Evolutionary conservation across 2,329 filamentous ascomycete genomes (phyloP).

Genomic region (Fulvia fulva): DNA sequence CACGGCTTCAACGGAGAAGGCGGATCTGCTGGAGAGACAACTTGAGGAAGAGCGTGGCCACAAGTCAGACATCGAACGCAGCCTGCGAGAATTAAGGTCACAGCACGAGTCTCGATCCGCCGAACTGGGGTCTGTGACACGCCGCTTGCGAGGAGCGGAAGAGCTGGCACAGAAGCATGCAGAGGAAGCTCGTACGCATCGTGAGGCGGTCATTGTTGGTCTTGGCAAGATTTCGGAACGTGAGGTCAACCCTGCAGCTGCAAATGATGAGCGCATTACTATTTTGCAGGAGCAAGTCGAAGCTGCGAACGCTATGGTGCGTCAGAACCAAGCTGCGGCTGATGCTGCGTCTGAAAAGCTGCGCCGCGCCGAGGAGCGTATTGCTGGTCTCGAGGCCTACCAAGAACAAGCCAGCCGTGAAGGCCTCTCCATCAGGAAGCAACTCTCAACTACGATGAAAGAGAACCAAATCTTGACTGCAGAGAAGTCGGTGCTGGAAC

Average conservation of each 20-base stretch:
- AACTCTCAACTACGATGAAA: constrained; percentile 77
- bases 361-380: constrained; percentile 88
- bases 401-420: constrained; percentile 96
- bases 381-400: constrained; percentile 92
- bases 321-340: constrained; percentile 84
- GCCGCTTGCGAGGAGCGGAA: constrained; percentile 78
- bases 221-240: constrained; percentile 67
- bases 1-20: constrained; percentile 72
- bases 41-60: constrained; percentile 77
- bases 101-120: constrained; percentile 77
- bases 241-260: constrained; percentile 48
- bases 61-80: constrained; percentile 70
- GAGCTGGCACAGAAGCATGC: constrained; percentile 84
- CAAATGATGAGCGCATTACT: constrained; percentile 61
- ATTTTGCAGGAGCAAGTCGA: constrained; percentile 78
- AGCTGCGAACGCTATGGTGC: constrained; percentile 72
- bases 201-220: constrained; percentile 74
- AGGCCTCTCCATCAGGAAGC: constrained; percentile 81
- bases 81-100: constrained; percentile 69
- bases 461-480: constrained; percentile 80
- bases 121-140: constrained; percentile 70
- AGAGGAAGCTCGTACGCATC: constrained; percentile 80
- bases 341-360: constrained; percentile 84
- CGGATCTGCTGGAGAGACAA: constrained; percentile 70
- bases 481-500: constrained; percentile 75